phyloP scores from a whole-genome alignment of 2,329 filamentous ascomycete species.

The Teratosphaeria gauchensis region DNA sequence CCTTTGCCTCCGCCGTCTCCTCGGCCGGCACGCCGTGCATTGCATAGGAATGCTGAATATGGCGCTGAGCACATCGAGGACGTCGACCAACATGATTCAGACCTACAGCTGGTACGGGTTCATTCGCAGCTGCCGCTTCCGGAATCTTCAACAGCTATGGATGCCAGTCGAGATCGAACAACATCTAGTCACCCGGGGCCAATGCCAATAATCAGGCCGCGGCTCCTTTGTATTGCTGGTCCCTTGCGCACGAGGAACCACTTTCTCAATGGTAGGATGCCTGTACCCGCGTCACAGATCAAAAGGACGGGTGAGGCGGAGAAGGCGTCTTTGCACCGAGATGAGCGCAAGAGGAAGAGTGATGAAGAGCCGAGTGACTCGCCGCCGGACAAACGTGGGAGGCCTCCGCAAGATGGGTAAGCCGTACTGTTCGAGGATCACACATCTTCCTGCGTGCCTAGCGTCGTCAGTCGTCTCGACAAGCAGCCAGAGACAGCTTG shows the following conservation, averaged over 20 bases:
- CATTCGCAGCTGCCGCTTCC: not conserved
- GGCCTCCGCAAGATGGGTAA: not conserved
- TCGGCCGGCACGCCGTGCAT: not conserved
- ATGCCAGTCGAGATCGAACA: not conserved
- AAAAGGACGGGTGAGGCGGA: not conserved
- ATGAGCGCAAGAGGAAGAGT: not conserved
- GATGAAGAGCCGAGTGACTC: not conserved
- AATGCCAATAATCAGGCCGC: not conserved
- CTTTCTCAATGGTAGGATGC: not conserved
- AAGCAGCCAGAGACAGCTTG: too few species aligned
- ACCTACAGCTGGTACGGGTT: not conserved
- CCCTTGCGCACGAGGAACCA: not conserved
- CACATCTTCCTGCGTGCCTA: not conserved
- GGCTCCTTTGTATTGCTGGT: not conserved
- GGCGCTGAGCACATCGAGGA: not conserved
- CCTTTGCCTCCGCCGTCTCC: not conserved
- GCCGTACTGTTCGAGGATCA: not conserved
- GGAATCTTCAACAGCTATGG: not conserved
- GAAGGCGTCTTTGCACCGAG: not conserved
- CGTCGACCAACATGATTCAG: not conserved
- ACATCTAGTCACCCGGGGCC: not conserved
- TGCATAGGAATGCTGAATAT: not conserved
- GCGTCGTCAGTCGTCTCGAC: too few species aligned
- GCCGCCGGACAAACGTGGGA: not conserved
- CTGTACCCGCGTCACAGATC: not conserved